A percentile compares a stretch with the other conserved stretches of the same genome.
phyloP scores from a whole-genome alignment of 768 basidiomycete genomes.

The Paxillus ammoniavirescens region DNA sequence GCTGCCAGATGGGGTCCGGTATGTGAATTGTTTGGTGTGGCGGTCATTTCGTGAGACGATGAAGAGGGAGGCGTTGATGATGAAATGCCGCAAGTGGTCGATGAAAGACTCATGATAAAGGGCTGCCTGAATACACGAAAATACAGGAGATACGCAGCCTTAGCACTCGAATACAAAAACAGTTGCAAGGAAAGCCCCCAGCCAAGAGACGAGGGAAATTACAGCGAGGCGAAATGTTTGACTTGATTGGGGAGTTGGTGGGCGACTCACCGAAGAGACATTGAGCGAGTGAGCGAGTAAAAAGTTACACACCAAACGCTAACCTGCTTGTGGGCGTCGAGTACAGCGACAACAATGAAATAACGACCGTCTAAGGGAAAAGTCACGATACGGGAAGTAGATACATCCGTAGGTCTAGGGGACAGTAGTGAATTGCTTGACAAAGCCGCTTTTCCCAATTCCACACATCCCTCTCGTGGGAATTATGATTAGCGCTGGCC shows the following conservation, averaged over 20 bases:
- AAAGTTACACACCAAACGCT: slow-evolving; percentile 3
- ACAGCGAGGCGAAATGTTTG: neutral
- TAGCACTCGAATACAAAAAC: slow-evolving; percentile 9
- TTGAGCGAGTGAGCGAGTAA: slow-evolving; percentile 1
- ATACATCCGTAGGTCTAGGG: slow-evolving; percentile 35
- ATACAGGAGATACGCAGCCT: slow-evolving; percentile 7
- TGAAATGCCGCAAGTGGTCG: slow-evolving; percentile 14
- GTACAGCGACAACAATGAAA: neutral
- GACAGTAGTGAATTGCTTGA: slow-evolving; percentile 11
- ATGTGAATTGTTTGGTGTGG: slow-evolving; percentile 10
- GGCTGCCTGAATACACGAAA: slow-evolving; percentile 4
- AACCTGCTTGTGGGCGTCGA: slow-evolving; percentile 14
- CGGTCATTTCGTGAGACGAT: slow-evolving; percentile 9
- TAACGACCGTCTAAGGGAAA: slow-evolving; percentile 16
- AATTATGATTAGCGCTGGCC: slow-evolving; percentile 9
- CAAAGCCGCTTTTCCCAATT: neutral
- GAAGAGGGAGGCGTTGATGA: slow-evolving; percentile 7
- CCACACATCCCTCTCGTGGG: slow-evolving; percentile 22
- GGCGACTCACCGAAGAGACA: slow-evolving; percentile 12
- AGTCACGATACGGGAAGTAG: slow-evolving; percentile 8
- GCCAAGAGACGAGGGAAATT: neutral
- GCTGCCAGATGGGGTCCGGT: slow-evolving; percentile 11
- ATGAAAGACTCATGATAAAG: slow-evolving; percentile 7
- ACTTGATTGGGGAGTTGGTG: neutral
- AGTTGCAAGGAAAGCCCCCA: neutral